A percentile compares a stretch with the other conserved stretches of the same genome.
Conservation (phyloP, 805 yeast genomes). For the Kodamaea neixiangensis region DNA sequence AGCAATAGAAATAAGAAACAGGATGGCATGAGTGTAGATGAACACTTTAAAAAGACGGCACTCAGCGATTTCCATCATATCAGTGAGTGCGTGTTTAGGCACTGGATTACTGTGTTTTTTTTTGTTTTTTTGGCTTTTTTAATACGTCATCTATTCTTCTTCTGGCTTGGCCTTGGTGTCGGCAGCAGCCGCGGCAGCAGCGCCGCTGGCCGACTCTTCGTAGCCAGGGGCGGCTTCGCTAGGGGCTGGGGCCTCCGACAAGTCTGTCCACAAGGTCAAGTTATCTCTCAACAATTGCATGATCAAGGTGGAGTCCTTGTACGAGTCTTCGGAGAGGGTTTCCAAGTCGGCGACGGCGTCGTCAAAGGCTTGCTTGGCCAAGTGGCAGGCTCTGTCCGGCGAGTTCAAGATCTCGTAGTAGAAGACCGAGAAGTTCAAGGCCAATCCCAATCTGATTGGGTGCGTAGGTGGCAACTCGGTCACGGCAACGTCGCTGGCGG, state of each 20-base stretch:
- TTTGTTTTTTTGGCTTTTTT: conserved; percentile 3
- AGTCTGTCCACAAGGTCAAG: conserved; percentile 97
- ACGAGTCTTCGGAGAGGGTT: conserved; percentile 95
- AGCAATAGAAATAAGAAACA: conserved; percentile 4
- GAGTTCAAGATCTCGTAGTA: conserved; percentile 97
- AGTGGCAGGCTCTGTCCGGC: conserved; percentile 98
- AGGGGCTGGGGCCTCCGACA: conserved; percentile 70
- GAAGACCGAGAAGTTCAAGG: conserved; percentile 95
- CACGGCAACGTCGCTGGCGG: conserved; percentile 96
- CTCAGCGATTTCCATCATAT: conserved; percentile 2
- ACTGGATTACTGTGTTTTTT: neutral
- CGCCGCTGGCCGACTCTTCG: conserved; percentile 5
- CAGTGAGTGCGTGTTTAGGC: neutral
- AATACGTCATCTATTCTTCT: conserved; percentile 25
- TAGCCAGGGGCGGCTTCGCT: conserved; percentile 25
- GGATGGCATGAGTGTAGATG: conserved; percentile 6
- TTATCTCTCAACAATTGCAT: conserved; percentile 99
- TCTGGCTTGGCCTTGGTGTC: conserved; percentile 24
- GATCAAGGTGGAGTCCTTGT: conserved; percentile 96
- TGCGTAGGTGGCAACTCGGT: conserved; percentile 98
- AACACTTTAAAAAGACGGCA: conserved; percentile 5
- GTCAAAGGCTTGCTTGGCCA: conserved; percentile 98
- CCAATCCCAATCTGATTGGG: conserved; percentile 97
- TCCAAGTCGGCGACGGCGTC: conserved; percentile 99
- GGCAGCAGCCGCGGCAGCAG: conserved; percentile 15